phyloP scores from a whole-genome alignment of 257 asterid species.

The Mitragyna speciosa region DNA sequence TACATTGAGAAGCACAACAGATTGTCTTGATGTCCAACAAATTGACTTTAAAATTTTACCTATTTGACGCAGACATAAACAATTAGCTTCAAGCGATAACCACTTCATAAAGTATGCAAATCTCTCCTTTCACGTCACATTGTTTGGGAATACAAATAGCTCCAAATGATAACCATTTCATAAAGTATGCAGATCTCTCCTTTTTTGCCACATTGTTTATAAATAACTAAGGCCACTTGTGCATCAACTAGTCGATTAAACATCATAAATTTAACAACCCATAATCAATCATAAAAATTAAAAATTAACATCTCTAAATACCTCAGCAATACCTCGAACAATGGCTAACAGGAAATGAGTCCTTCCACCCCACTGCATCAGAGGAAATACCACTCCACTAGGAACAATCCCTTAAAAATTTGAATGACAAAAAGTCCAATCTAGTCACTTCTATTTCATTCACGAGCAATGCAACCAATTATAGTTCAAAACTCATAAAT shows the following conservation, averaged over 20 bases:
- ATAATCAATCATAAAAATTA: not conserved
- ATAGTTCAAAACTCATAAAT: slow-evolving; percentile 8
- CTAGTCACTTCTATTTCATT: not conserved
- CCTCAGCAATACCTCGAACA: slow-evolving; percentile 63
- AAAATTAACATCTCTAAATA: slow-evolving; percentile 12
- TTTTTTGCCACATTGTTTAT: not conserved
- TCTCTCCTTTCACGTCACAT: not conserved
- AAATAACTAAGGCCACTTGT: not conserved
- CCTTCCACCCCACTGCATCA: slow-evolving; percentile 99
- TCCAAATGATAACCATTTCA: no score
- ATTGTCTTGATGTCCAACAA: not conserved
- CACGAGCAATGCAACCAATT: not conserved
- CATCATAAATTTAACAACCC: not conserved
- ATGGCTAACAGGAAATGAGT: slow-evolving; percentile 80
- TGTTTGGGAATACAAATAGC: no score
- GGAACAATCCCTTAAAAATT: slow-evolving; percentile 78
- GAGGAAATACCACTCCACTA: slow-evolving; percentile 74
- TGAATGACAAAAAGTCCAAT: not conserved
- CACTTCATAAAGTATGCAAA: slow-evolving; percentile 6
- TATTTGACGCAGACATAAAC: not conserved
- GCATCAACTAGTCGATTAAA: not conserved
- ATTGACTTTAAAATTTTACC: not conserved
- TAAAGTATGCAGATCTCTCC: slow-evolving; percentile 11
- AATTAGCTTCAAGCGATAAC: not conserved
- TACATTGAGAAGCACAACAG: slow-evolving; percentile 13